Base-by-base conservation (phyloP, 108 stramenopile genomes). In the Cylindrotheca closterium region DNA sequence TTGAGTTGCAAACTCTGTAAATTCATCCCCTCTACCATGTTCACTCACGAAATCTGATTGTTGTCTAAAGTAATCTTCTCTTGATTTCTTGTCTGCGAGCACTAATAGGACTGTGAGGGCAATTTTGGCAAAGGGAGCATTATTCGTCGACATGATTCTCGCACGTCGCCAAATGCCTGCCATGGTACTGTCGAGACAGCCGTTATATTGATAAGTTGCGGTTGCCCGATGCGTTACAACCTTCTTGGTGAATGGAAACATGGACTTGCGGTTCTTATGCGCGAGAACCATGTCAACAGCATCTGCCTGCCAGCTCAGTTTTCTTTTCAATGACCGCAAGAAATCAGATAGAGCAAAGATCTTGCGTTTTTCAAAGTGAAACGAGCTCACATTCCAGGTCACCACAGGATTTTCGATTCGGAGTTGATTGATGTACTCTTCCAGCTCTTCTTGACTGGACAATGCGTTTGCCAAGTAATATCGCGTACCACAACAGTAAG, bases 41-140 rank as follows among this genome's bases (percentile, higher is more conserved):
- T 77, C 30, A 25, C 75, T 78, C 0, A 91, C 78, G 78, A 94
- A 94, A 8, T 81, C 67, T 10, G 88, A 69, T 74, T 94, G 93
- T 62, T 94, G 93, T 23, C 81, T 73, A 68, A 94, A 88, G 63
- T 94, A 94, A 66, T 94, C 90, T 50, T 84, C 76, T 32, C 90
- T 31, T 3, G 93, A 66, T 46, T 77, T 62, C 54, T 34, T 58
- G 67, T 94, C 80, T 42, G 71, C 63, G 21, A 94, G 63, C 3
- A 91, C 79, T 4, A 94, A 57, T 46, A 91, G 47, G 61, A 91
- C 88, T 15, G 76, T 81, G 33, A 94, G 53, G 15, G 70, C 58
- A 45, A 94, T 65, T 63, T 91, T 94, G 23, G 84, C 80, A 48
- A 94, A 86, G 17, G 93, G 89, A 34, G 88, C 87, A 12, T 65